Evolutionary conservation across 176 grass and related monocot species (phyloP).

Genomic region (Oryza brachyantha): DNA sequence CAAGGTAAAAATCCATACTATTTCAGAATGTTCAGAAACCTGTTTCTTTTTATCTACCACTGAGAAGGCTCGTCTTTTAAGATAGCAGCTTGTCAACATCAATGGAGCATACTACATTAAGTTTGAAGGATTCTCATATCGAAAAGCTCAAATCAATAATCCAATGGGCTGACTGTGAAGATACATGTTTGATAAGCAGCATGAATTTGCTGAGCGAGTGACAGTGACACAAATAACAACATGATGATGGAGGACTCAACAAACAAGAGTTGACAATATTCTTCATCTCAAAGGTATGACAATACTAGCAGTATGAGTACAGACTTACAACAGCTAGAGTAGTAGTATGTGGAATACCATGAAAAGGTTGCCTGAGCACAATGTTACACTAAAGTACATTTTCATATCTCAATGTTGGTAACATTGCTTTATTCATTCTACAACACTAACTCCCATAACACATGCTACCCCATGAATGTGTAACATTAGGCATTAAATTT

Average conservation of each 20-base stretch:
- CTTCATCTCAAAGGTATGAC: conserved; percentile 7
- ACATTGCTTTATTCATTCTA: neutral
- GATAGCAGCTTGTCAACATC: neutral
- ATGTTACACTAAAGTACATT: neutral
- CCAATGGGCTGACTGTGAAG: conserved; percentile 11
- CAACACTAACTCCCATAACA: neutral
- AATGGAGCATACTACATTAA: neutral
- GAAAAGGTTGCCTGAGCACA: conserved; percentile 7
- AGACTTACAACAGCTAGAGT: conserved; percentile 9
- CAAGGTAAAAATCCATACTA: neutral
- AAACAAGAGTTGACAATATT: neutral
- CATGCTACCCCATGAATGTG: neutral
- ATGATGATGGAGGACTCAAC: conserved; percentile 18
- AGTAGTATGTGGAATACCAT: neutral
- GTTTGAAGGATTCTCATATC: neutral
- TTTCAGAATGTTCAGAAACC: neutral
- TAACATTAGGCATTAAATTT: conserved; percentile 13
- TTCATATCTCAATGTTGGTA: neutral
- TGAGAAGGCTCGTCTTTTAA: neutral
- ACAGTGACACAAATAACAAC: conserved; percentile 3
- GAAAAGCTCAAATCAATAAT: neutral
- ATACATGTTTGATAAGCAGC: conserved; percentile 20
- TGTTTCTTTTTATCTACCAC: neutral
- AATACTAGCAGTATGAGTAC: neutral
- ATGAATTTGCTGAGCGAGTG: conserved; percentile 11